Evolutionary conservation across 2,329 filamentous ascomycete genomes (phyloP), one percentile per base, ranked within the genome.

Genomic region (Clarireedia hainanense): DNA sequence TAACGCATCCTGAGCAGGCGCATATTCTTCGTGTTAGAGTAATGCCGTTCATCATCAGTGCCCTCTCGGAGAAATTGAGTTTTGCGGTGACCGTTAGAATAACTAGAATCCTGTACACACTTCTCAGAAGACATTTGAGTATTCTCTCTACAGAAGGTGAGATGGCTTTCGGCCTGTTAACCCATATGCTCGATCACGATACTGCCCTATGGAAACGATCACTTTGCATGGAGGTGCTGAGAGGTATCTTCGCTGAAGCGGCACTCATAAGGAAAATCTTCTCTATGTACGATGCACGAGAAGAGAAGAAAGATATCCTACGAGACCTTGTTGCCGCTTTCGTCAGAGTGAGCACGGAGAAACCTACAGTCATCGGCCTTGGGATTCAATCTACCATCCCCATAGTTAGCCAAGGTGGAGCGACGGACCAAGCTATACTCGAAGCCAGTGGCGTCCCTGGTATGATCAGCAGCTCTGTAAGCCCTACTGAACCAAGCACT

Each of bases 331-430:
- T 94, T 59, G 88, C 89, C 9, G 86, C 88, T 0, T 91, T 99
- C 67, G 94, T 97, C n/a, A 84, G 91, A 14, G 75, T 97, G 7
- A 92, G 92, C 54, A 91, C 91, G 0, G 94, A 99, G 68, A 96
- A 91, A 66, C 94, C 94, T 1, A 76, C 81, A 0, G 77, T 95
- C 26, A 97, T 99, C 59, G 94, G 94, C 0, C 80, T 97, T 3
- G 86, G 91, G 4, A 85, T 89, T 60, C 90, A 95, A 63, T 97
- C 94, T 1, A 91, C 90, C 0, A 81, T 92, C 36, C 91, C 94
- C 5, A 79, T 80, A 0, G 78, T 80, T 7, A 77, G 76, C 43
- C 79, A 80, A 4, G 80, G 82, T 42, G 73, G 75, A 3, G 80
- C 83, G 1, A 81, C 85, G 27, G 91, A 96, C 59, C 89, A 92